phyloP scores from a whole-genome alignment of 2,329 filamentous ascomycete species.

The Ophiocordyceps camponoti-rufipedis region DNA sequence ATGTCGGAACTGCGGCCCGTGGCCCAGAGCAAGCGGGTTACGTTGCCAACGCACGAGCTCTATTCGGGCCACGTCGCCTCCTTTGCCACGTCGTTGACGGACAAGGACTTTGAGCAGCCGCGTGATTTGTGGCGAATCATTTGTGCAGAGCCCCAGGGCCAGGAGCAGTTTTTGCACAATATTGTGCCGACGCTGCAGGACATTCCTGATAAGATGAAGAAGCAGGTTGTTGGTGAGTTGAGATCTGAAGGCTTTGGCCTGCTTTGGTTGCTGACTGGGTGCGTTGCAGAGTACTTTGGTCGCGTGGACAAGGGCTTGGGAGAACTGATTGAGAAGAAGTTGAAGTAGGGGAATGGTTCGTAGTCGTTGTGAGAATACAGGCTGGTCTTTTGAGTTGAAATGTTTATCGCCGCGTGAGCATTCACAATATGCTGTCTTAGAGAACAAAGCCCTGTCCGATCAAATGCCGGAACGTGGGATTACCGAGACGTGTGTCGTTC shows the following conservation, averaged over 20 bases:
- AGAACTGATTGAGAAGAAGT: background rate
- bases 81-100: constrained; percentile 3
- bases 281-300: constrained; percentile 1
- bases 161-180: constrained; percentile 7
- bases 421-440: too few species aligned
- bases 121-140: constrained; percentile 8
- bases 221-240: constrained; percentile 2
- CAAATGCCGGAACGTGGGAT: too few species aligned
- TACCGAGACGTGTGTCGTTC: too few species aligned
- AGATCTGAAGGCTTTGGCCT: background rate
- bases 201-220: constrained; percentile 4
- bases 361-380: background rate
- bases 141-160: constrained; percentile 3
- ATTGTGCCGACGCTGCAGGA: constrained; percentile 5
- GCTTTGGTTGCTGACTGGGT: background rate
- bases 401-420: too few species aligned
- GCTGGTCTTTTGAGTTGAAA: too few species aligned
- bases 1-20: constrained; percentile 8
- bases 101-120: constrained; percentile 8
- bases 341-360: background rate
- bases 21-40: constrained; percentile 12
- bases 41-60: constrained; percentile 7
- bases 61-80: constrained; percentile 6
- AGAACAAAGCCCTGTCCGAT: too few species aligned
- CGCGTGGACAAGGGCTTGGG: background rate